Conservation (phyloP, 2,329 filamentous ascomycete species). For the Cladosporium velox region DNA sequence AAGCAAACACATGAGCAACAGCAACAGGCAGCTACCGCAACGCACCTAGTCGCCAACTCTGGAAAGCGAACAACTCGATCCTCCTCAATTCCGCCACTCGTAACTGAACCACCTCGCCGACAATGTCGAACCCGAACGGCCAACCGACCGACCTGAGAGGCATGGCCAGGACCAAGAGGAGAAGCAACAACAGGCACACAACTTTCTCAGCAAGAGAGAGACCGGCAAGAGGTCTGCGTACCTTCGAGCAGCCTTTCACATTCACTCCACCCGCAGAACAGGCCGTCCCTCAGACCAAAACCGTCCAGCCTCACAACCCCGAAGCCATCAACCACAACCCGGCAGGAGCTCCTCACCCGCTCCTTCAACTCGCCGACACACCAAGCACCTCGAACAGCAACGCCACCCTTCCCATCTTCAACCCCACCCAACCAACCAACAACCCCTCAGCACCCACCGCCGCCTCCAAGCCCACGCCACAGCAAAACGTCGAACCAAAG, state of each 20-base stretch:
- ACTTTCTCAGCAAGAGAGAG: background rate
- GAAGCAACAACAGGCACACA: background rate
- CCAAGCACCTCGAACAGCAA: background rate
- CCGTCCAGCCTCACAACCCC: background rate
- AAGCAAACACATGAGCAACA: background rate
- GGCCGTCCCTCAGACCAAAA: background rate
- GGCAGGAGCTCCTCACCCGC: background rate
- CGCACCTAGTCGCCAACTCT: background rate
- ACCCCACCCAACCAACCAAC: background rate
- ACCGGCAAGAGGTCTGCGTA: background rate
- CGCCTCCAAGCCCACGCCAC: background rate
- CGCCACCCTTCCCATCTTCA: background rate
- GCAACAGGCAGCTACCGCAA: background rate
- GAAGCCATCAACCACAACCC: background rate
- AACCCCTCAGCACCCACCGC: background rate
- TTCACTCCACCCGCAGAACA: background rate
- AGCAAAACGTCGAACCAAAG: background rate
- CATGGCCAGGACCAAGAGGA: background rate
- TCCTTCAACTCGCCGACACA: background rate
- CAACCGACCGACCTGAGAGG: background rate
- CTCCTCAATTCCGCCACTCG: background rate
- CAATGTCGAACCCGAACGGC: background rate
- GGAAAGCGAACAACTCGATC: background rate
- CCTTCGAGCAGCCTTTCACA: background rate
- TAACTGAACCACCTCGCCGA: background rate